Evolutionary conservation across 805 yeast species (phyloP), one percentile per base, ranked within the genome.

Genomic region (Yarrowia sp.): DNA sequence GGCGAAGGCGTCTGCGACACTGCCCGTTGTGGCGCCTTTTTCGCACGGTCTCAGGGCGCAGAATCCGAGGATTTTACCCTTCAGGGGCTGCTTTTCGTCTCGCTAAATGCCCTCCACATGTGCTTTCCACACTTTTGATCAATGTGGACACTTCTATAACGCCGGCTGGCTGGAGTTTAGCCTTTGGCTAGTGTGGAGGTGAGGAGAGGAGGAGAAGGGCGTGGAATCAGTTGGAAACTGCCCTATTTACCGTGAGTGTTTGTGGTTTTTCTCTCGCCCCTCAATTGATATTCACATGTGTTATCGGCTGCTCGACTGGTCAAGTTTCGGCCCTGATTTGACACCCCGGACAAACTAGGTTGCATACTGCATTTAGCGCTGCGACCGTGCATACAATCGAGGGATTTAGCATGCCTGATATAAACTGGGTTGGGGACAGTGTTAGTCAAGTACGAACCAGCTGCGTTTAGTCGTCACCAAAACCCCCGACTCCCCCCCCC

Each of bases 341-440:
- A 44, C 34, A 24, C 33, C 15, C 50, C 49, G 17, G 14, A 7
- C 33, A 8, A 7, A 14, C 24, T 17, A 47, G 52, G 52, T 47
- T 47, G 36, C 52, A 30, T 9, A 8, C 9, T 50, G 56, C 56
- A 50, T 19, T 38, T 53, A 39, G 38, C 36, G 46, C 61, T 55
- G 44, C 61, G 46, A 40, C 36, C 9, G 46, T 55, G 61, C 61
- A 55, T 55, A 39, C 46, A 55, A 55, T 55, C 61, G 61, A 55
- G 61, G 61, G 46, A 55, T 55, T 55, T 55, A 55, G 61, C 61
- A 55, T 55, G 58, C 58, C 42, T 47, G 61, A 55, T 55, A 55
- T 55, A 55, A 55, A 55, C 61, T 39, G 34, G 46, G 44, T 39
- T 47, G 52, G 52, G 52, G 19, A 24, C 30, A 24, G 30, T 24